Conservation (phyloP, 768 basidiomycete species). For the Pleurotus cornucopiae region DNA sequence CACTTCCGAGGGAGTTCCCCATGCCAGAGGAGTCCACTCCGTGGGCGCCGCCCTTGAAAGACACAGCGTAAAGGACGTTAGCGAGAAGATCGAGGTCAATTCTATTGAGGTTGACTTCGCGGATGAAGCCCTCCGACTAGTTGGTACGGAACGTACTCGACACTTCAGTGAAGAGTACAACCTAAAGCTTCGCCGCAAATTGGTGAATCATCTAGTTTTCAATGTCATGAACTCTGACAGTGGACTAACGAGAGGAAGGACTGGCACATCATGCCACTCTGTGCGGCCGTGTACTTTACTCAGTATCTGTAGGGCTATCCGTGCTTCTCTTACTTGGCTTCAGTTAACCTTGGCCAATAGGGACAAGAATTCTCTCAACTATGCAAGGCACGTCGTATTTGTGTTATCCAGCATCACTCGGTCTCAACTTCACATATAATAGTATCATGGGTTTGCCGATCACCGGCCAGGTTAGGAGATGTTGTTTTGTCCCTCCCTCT, state of each 20-base stretch:
- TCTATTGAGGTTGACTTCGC: slow-evolving; percentile 37
- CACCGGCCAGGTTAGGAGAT: slow-evolving; percentile 42
- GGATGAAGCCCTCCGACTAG: slow-evolving; percentile 59
- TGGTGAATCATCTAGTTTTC: slow-evolving; percentile 32
- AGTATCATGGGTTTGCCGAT: slow-evolving; percentile 69
- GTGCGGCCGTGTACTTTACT: slow-evolving; percentile 65
- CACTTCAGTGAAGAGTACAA: slow-evolving; percentile 64
- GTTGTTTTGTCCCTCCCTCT: slow-evolving; percentile 4
- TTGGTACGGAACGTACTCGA: slow-evolving; percentile 44
- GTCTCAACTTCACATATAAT: background rate
- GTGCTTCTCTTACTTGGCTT: background rate
- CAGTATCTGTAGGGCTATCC: slow-evolving; percentile 46
- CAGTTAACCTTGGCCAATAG: slow-evolving; percentile 21
- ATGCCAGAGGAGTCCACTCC: background rate
- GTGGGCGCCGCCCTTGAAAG: background rate
- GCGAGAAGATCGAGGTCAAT: slow-evolving; percentile 27
- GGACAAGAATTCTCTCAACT: slow-evolving; percentile 68
- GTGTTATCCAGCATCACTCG: background rate
- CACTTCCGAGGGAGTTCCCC: background rate
- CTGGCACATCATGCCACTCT: slow-evolving; percentile 46
- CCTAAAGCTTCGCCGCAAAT: slow-evolving; percentile 48
- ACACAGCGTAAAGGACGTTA: slow-evolving; percentile 14
- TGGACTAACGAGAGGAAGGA: slow-evolving; percentile 28
- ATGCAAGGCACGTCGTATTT: slow-evolving; percentile 46
- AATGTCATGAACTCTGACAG: background rate